phyloP scores from a whole-genome alignment of 495 filamentous ascomycete species.

The Penicillium cinerascens region DNA sequence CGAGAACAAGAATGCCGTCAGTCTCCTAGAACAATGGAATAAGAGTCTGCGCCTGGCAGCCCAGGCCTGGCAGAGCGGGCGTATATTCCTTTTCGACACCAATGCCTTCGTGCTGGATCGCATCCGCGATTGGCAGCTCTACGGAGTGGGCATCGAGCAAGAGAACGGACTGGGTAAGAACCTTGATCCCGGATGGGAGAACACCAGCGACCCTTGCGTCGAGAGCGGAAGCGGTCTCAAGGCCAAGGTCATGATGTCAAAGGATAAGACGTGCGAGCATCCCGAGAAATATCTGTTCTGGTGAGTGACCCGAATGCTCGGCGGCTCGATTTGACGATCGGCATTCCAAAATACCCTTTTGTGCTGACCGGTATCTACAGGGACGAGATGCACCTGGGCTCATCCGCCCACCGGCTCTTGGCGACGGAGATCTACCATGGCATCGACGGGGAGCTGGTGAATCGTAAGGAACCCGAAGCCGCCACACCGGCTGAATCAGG shows the following conservation, averaged over 20 bases:
- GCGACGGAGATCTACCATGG: slow-evolving; percentile 44
- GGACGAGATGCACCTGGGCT: slow-evolving; percentile 52
- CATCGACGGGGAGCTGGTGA: slow-evolving; percentile 37
- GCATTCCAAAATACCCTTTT: slow-evolving; percentile 1
- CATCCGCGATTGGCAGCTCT: slow-evolving; percentile 45
- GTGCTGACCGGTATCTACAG: slow-evolving; percentile 26
- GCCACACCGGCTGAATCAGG: background rate
- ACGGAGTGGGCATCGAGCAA: slow-evolving; percentile 39
- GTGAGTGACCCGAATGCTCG: slow-evolving; percentile 27
- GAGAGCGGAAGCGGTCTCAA: slow-evolving; percentile 24
- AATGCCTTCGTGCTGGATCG: slow-evolving; percentile 49
- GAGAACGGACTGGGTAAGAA: slow-evolving; percentile 42
- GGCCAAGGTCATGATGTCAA: slow-evolving; percentile 39
- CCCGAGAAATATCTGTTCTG: slow-evolving; percentile 53
- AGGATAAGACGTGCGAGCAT: slow-evolving; percentile 34
- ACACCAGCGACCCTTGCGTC: slow-evolving; percentile 37
- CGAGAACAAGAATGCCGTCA: slow-evolving; percentile 40
- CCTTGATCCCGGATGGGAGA: slow-evolving; percentile 37
- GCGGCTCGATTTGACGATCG: slow-evolving; percentile 2
- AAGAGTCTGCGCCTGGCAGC: slow-evolving; percentile 36
- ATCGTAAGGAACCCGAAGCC: slow-evolving; percentile 2
- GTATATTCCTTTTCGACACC: slow-evolving; percentile 49
- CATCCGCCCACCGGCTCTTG: slow-evolving; percentile 47
- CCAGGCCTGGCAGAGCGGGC: slow-evolving; percentile 38
- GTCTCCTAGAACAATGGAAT: slow-evolving; percentile 46